Evolutionary conservation across 495 filamentous ascomycete genomes (phyloP), one percentile per base, ranked within the genome.

Genomic region (Aspergillus cristatus): DNA sequence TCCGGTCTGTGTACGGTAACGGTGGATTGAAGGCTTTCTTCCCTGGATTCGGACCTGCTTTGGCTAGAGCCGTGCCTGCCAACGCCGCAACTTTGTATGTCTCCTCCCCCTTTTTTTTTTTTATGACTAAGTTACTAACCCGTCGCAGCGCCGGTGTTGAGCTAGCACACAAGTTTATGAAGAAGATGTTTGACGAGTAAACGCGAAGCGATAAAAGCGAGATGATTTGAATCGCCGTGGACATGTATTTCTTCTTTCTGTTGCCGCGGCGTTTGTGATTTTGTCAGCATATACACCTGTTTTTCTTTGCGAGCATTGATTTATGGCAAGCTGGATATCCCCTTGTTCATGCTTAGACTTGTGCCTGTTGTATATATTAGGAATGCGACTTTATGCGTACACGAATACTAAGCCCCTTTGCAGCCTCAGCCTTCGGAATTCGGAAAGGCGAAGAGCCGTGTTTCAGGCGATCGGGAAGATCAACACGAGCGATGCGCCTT

Each of bases 11-110:
- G 16, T 94, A 94, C 50, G 75, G 61, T 13, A 77, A 58, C 39
- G 89, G 90, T 26, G 91, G 91, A 2, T 58, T 79, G 50, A 91
- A 82, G 72, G 90, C 93, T 0, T 99, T 99, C 71, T 99, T 99
- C 72, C 93, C 91, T 8, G 91, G 91, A 3, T 83, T 99, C 43
- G 91, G 86, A 6, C 91, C 91, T 2, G 91, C 91, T 4, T 68
- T 99, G 52, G 84, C 84, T 11, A 78, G 91, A 61, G 93, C 91
- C 14, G 86, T 97, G 35, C 91, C 91, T 5, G 91, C 91, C 3
- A 99, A 97, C 51, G 93, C 93, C 14, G 79, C 76, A 40, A 79
- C 76, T 37, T 79, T 81, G 62, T 67, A 54, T 38, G 63, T 51
- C 28, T 8, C 26, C 6, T 32, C 5, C 25, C 35, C 13, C 2